These are phyloP conservation scores for Xanthoceras sorbifolium DNA, from an alignment of 345 rosid genomes.

Conservation along the genomic window DNA sequence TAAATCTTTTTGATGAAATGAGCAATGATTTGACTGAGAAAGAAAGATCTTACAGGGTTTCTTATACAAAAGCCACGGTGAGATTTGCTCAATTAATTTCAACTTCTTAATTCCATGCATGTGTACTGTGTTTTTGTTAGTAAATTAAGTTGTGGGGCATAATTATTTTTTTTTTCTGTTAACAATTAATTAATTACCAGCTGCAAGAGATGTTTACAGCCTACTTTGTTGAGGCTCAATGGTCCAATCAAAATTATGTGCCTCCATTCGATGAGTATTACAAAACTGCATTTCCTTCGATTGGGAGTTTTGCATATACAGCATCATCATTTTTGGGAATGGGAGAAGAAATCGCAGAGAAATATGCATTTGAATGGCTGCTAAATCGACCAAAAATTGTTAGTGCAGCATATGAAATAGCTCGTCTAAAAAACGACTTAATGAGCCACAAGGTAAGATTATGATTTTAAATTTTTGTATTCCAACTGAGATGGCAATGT, in stretches of 20 bases:
- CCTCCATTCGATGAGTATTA: conserved; percentile 7
- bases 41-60: not conserved
- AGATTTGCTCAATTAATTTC: not conserved
- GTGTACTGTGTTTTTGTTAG: no score
- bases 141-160: conserved; percentile 10
- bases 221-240: conserved; percentile 2
- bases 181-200: not conserved
- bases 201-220: not conserved
- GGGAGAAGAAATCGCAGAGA: conserved; percentile 1
- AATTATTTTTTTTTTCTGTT: not conserved
- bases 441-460: conserved; percentile 10
- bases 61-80: not conserved
- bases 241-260: not conserved
- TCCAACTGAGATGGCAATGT: no score
- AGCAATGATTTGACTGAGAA: not conserved
- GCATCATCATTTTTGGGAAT: not conserved
- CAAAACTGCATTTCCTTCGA: not conserved
- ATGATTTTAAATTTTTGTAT: no score
- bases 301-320: not conserved
- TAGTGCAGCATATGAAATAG: not conserved
- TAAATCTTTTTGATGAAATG: not conserved
- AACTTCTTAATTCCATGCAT: no score
- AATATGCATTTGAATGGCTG: conserved; percentile 8
- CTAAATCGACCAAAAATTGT: not conserved
- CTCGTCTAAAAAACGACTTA: conserved; percentile 8